These are phyloP conservation scores for Isatis lusitanica DNA, from an alignment of 441 rosid species.

Conservation along the genomic window DNA sequence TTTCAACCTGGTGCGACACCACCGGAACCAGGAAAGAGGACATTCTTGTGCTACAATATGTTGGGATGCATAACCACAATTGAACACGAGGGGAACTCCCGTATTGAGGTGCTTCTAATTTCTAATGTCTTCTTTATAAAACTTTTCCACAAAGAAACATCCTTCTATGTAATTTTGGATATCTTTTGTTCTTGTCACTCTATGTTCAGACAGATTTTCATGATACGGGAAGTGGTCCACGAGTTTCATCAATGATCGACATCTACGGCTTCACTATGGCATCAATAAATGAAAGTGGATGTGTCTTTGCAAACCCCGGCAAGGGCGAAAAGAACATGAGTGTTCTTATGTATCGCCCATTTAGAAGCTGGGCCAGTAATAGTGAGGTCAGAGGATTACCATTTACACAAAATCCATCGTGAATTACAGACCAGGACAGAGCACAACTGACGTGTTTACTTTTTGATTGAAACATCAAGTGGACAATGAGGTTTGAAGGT, in stretches of 20 bases:
- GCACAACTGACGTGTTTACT: slow-evolving; percentile 3
- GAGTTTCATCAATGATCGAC: slow-evolving; percentile 94
- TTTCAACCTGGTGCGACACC: slow-evolving; percentile 96
- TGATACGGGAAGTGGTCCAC: slow-evolving; percentile 89
- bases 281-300: slow-evolving; percentile 78
- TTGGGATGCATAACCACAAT: slow-evolving; percentile 83
- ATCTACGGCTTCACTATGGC: slow-evolving; percentile 96
- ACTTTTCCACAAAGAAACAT: neutral
- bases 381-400: slow-evolving; percentile 65
- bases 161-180: slow-evolving; percentile 1
- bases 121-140: neutral
- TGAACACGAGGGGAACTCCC: slow-evolving; percentile 87
- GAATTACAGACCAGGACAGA: neutral
- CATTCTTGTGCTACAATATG: slow-evolving; percentile 90
- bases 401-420: neutral
- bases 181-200: slow-evolving; percentile 5
- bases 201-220: slow-evolving; percentile 84
- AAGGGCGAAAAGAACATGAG: slow-evolving; percentile 93
- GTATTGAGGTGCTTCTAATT: slow-evolving; percentile 68
- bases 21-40: slow-evolving; percentile 65
- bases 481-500: slow-evolving; percentile 97
- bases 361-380: slow-evolving; percentile 87
- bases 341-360: slow-evolving; percentile 92
- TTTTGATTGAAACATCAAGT: slow-evolving; percentile 46
- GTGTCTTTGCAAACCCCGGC: slow-evolving; percentile 91